Base-by-base conservation (phyloP, 768 basidiomycete genomes). In the Hirschioporus abietinus region DNA sequence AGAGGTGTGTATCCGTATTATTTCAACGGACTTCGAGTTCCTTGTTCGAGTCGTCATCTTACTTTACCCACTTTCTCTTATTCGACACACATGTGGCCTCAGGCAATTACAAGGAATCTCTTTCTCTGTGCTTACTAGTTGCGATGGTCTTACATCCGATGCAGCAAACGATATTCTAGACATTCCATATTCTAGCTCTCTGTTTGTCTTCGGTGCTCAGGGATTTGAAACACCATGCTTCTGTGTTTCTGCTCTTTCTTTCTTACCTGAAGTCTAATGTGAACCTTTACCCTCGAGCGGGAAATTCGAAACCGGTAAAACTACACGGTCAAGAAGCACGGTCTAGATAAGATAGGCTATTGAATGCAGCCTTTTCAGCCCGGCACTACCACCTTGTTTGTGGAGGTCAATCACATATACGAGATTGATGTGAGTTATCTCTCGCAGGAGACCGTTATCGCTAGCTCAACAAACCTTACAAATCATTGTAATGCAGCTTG, bases 341-440 rank as follows among this genome's bases (percentile, higher is more conserved):
- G 42, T 20, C 3, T 20, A 15, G 42, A 15, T 52, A 6, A 52
- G 42, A 52, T 2, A n/a, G n/a, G n/a, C 42, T 5, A 10, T 15
- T 52, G 42, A 52, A 52, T 15, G 42, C 42, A 3, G 42, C 42
- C 42, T 52, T 52, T 52, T 52, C 42, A 5, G 42, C 42, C 42
- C 20, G 42, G 12, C 20, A 52, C 3, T 89, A 0, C 95, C 93
- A 0, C 65, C 71, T 93, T 64, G 90, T 95, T 70, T 87, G 96
- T 59, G 95, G 95, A 68, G 89, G 89, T 5, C 92, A 94, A 69
- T 81, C 83, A 0, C 91, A 94, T 74, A 88, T 93, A 66, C 87
- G 93, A 59, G 91, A 94, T 72, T 95, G 93, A 76, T 70, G 86
- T 82, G 30, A 30, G 30, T 8, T 30, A 2, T 30, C n/a, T 30